phyloP scores from a whole-genome alignment of 371 early-diverging fungal species.

The Funneliformis caledonium region DNA sequence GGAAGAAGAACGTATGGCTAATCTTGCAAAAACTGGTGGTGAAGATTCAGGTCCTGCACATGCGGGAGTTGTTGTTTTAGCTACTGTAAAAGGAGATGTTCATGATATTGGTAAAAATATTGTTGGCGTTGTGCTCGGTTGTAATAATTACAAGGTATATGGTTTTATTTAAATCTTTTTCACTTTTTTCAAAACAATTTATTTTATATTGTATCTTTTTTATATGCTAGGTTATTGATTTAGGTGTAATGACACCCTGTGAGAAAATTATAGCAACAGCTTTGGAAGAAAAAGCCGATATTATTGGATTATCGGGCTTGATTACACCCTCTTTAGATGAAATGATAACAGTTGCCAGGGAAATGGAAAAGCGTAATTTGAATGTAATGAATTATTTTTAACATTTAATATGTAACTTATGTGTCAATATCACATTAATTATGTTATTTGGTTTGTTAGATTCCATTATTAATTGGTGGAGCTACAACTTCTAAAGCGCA shows the following conservation, averaged over 20 bases:
- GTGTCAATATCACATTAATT: neutral
- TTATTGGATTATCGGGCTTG: slow-evolving; percentile 89
- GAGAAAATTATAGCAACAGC: slow-evolving; percentile 88
- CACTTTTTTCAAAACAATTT: neutral
- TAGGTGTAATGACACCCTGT: slow-evolving; percentile 94
- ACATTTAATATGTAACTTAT: neutral
- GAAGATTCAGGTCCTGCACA: slow-evolving; percentile 64
- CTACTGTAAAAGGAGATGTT: slow-evolving; percentile 94
- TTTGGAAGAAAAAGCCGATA: slow-evolving; percentile 84
- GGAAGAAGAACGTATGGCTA: slow-evolving; percentile 70
- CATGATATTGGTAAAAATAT: slow-evolving; percentile 93
- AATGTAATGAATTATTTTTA: slow-evolving; percentile 53
- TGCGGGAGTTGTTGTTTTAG: slow-evolving; percentile 86
- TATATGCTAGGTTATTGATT: slow-evolving; percentile 69
- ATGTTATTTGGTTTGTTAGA: slow-evolving; percentile 40
- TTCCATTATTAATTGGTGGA: slow-evolving; percentile 91
- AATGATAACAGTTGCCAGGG: slow-evolving; percentile 93
- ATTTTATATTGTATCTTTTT: neutral
- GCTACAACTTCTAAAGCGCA: slow-evolving; percentile 96
- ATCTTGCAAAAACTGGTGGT: slow-evolving; percentile 21
- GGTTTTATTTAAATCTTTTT: neutral
- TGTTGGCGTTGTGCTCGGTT: slow-evolving; percentile 92
- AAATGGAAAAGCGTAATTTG: slow-evolving; percentile 85
- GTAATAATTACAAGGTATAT: slow-evolving; percentile 83
- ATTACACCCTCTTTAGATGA: slow-evolving; percentile 95